Conservation (phyloP, 176 grass and related monocot genomes). For the Cocos nucifera region DNA sequence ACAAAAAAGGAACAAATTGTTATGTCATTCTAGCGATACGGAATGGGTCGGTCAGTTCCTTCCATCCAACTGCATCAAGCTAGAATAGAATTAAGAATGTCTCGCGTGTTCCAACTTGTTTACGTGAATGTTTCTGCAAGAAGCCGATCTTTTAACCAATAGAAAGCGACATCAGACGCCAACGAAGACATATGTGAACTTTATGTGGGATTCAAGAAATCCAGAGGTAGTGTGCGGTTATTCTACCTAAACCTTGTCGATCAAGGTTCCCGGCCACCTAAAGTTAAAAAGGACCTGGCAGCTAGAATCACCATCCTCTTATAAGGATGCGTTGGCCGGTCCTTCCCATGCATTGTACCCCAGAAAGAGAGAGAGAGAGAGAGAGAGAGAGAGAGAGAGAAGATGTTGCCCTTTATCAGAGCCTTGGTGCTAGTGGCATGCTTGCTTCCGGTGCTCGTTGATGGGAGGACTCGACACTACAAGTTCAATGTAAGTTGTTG, state of each 20-base stretch:
- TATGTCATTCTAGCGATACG: too few relatives aligned
- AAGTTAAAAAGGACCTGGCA: slow-evolving; percentile 65
- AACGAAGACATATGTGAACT: not conserved
- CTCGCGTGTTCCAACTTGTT: too few relatives aligned
- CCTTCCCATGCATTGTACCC: slow-evolving; percentile 13
- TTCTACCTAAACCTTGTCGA: slow-evolving; percentile 45
- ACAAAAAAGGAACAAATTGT: too few relatives aligned
- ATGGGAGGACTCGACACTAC: slow-evolving; percentile 48
- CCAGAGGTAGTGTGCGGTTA: slow-evolving; percentile 11
- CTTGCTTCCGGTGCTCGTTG: slow-evolving; percentile 29
- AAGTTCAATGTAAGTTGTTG: slow-evolving; percentile 57
- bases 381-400: not conserved
- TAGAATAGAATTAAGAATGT: too few relatives aligned
- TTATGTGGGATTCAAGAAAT: slow-evolving; percentile 54
- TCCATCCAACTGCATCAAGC: too few relatives aligned
- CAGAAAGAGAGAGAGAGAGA: not conserved
- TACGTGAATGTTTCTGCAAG: not conserved
- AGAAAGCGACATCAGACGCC: slow-evolving; percentile 16
- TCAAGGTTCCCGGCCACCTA: slow-evolving; percentile 55
- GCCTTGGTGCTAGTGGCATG: slow-evolving; percentile 17
- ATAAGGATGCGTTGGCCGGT: slow-evolving; percentile 26
- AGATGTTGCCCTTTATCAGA: not conserved
- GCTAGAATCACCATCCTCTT: slow-evolving; percentile 36
- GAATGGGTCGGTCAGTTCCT: too few relatives aligned
- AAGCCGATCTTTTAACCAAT: slow-evolving; percentile 15